Evolutionary conservation across 192 early-diverging fungal species (phyloP).

Genomic region (Gigaspora rosea): DNA sequence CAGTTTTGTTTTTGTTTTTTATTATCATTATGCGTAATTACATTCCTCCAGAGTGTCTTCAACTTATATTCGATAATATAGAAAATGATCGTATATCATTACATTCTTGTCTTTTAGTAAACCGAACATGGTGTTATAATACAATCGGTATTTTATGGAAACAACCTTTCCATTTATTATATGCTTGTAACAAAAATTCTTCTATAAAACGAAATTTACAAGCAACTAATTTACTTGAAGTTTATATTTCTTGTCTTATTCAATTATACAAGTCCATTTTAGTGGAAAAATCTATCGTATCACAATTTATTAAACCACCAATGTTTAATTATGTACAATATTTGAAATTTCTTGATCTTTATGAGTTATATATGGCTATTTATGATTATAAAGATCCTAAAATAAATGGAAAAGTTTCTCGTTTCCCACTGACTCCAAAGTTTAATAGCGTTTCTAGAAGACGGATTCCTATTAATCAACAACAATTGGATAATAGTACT

Average conservation of each 20-base stretch:
- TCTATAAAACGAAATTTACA: not conserved
- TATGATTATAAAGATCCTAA: not conserved
- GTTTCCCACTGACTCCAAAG: not conserved
- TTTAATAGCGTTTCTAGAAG: not conserved
- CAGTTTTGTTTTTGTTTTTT: too few relatives aligned
- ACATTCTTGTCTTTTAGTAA: not conserved
- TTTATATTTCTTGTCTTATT: not conserved
- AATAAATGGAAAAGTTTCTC: not conserved
- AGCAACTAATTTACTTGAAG: not conserved
- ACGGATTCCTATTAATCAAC: too few relatives aligned
- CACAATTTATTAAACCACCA: not conserved
- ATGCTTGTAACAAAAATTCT: not conserved
- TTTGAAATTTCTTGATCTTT: not conserved
- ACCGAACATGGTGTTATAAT: not conserved
- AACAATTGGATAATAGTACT: too few relatives aligned
- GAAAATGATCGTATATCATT: not conserved
- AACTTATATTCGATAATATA: not conserved
- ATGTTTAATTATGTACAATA: not conserved
- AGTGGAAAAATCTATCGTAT: not conserved
- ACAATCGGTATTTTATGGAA: not conserved
- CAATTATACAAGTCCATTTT: not conserved
- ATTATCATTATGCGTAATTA: not conserved
- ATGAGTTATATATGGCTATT: constrained; percentile 10
- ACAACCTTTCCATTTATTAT: not conserved
- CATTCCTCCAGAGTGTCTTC: constrained; percentile 6